Evolutionary conservation across 257 asterid species (phyloP), one percentile per base, ranked within the genome.

Genomic region (Nicotiana noctiflora): DNA sequence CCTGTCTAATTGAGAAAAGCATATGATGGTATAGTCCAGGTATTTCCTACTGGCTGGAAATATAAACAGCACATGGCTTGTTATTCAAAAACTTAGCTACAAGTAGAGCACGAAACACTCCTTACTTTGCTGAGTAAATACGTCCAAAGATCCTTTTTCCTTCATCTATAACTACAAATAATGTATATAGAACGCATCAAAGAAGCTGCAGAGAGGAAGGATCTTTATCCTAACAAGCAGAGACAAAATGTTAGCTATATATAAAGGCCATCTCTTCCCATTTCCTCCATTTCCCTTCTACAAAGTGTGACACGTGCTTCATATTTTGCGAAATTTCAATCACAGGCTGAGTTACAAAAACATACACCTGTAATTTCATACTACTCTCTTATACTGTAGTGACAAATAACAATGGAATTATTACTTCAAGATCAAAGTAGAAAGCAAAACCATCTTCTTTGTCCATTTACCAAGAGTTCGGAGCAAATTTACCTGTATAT

Each of bases 401-500:
- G 62, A 56, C 23, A 56, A 18, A 56, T 56, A 17, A 18, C 23
- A 18, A 3, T 18, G 62, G 25, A 56, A 18, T 1, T 56, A 18
- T n/a, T 56, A 56, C 25, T 56, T n/a, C 62, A 56, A 56, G 10
- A 56, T 18, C 62, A 56, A 53, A 56, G 25, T 18, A 56, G 62
- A 56, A 17, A 56, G 62, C 8, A 56, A 56, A 18, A 56, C 25
- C 62, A 56, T 18, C 23, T 2, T 56, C 23, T 56, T 56, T 56
- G 62, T 72, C 40, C 64, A 49, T 18, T 34, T 29, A 66, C 23
- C 32, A 49, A 49, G 56, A 74, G 32, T 25, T 17, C 3, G 61
- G 51, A 6, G 32, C 2, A 29, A 19, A 65, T 52, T 7, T 82
- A 89, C 93, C 93, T 91, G 95, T 44, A 91, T 89, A 83, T 91